Conservation (phyloP, 2,329 filamentous ascomycete species). For the Cytospora paraplurivora region DNA sequence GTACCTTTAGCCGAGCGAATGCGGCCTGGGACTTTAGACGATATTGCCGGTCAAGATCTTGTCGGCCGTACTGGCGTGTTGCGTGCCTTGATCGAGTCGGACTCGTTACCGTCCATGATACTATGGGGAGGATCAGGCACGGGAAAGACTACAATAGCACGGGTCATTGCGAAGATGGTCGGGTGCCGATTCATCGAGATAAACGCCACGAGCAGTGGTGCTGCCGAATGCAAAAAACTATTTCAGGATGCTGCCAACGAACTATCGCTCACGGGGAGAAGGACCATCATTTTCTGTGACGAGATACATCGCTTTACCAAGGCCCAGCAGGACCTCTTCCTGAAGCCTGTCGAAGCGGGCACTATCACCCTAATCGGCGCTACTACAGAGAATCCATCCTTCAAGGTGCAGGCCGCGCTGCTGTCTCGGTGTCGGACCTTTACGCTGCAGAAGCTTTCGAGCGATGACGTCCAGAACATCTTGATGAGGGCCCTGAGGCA, state of each 20-base stretch:
- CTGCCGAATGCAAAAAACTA: constrained; percentile 89
- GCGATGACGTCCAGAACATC: constrained; percentile 72
- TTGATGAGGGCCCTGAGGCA: constrained; percentile 71
- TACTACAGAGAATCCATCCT: constrained; percentile 95
- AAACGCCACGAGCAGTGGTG: constrained; percentile 86
- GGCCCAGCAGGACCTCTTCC: constrained; percentile 90
- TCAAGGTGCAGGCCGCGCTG: constrained; percentile 86
- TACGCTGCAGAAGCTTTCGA: constrained; percentile 73
- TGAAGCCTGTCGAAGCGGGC: constrained; percentile 88
- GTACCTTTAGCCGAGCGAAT: constrained; percentile 93
- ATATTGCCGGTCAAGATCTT: constrained; percentile 88
- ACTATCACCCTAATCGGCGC: constrained; percentile 91
- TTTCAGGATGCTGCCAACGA: constrained; percentile 85
- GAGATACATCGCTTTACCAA: constrained; percentile 94
- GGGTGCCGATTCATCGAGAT: constrained; percentile 91
- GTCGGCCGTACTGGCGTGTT: constrained; percentile 84
- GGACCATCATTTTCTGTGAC: constrained; percentile 96
- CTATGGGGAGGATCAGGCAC: constrained; percentile 84
- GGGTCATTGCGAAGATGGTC: constrained; percentile 81
- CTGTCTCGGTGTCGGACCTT: constrained; percentile 90
- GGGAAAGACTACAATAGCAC: constrained; percentile 88
- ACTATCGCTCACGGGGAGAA: constrained; percentile 76
- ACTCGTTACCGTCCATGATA: constrained; percentile 91
- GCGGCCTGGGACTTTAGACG: constrained; percentile 80
- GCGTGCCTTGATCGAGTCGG: constrained; percentile 80